Evolutionary conservation across 2,329 filamentous ascomycete genomes (phyloP).

Genomic region (Fusarium miscanthi): DNA sequence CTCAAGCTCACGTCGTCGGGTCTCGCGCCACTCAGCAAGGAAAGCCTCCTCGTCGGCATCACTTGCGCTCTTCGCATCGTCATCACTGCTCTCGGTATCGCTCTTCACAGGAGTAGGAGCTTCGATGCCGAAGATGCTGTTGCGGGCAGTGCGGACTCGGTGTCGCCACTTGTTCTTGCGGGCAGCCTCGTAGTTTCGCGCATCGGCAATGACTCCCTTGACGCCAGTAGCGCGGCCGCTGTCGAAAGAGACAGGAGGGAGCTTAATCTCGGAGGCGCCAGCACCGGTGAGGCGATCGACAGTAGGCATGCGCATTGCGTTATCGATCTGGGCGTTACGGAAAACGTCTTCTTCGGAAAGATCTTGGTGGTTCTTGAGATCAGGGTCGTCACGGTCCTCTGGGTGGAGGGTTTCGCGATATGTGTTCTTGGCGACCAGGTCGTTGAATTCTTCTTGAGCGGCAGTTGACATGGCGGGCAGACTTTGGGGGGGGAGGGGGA

Average conservation of each 20-base stretch:
- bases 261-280: conserved; percentile 62
- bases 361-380: conserved; percentile 62
- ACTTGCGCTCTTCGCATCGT: conserved; percentile 58
- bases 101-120: conserved; percentile 46
- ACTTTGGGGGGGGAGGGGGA: conserved; percentile 17
- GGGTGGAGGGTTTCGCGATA: conserved; percentile 61
- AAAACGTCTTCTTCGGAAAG: conserved; percentile 67
- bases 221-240: conserved; percentile 80
- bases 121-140: conserved; percentile 65
- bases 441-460: conserved; percentile 75
- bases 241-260: conserved; percentile 72
- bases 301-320: conserved; percentile 73
- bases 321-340: conserved; percentile 67
- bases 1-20: conserved; percentile 81
- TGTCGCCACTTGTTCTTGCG: conserved; percentile 66
- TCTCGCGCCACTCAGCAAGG: conserved; percentile 85
- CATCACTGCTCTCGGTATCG: conserved; percentile 61
- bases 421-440: conserved; percentile 68
- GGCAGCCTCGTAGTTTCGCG: conserved; percentile 78
- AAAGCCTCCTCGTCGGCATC: conserved; percentile 82
- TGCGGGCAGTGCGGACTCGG: conserved; percentile 63
- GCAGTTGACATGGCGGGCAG: conserved; percentile 65
- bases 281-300: conserved; percentile 54
- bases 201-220: conserved; percentile 89
- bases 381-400: conserved; percentile 66